These are phyloP conservation scores for Aspergillus tubingensis DNA, from an alignment of 2,329 filamentous ascomycete species.

Conservation along the genomic window DNA sequence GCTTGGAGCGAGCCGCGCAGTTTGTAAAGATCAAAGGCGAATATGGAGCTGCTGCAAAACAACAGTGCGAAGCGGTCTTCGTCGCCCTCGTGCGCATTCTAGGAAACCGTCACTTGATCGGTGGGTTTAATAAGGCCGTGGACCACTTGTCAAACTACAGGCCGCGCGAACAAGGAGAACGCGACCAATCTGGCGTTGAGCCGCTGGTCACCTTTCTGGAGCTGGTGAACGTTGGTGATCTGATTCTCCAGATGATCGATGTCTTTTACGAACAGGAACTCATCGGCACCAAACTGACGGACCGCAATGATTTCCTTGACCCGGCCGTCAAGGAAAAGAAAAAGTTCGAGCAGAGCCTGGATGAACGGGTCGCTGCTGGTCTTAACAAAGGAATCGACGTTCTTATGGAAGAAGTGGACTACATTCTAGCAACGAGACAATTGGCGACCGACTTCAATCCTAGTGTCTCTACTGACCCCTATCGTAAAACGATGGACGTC, in stretches of 20 bases:
- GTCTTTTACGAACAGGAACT: slow-evolving; percentile 98
- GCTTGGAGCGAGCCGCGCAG: slow-evolving; percentile 78
- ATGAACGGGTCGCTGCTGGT: slow-evolving; percentile 92
- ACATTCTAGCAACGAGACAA: slow-evolving; percentile 86
- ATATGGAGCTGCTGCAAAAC: slow-evolving; percentile 76
- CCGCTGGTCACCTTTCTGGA: slow-evolving; percentile 95
- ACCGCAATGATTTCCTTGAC: slow-evolving; percentile 92
- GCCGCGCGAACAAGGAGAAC: slow-evolving; percentile 69
- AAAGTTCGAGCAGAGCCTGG: slow-evolving; percentile 97
- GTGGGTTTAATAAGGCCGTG: slow-evolving; percentile 92
- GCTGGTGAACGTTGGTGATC: slow-evolving; percentile 93
- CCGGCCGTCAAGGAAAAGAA: slow-evolving; percentile 94
- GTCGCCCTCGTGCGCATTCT: slow-evolving; percentile 80
- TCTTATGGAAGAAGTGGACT: slow-evolving; percentile 97
- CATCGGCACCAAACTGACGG: slow-evolving; percentile 75
- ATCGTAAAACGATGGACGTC: slow-evolving; percentile 38
- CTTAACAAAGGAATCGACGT: slow-evolving; percentile 98
- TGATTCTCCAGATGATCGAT: slow-evolving; percentile 98
- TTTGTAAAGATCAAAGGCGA: slow-evolving; percentile 81
- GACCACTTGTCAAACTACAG: slow-evolving; percentile 89
- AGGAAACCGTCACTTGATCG: slow-evolving; percentile 81
- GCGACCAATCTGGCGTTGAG: slow-evolving; percentile 72
- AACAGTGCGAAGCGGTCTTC: slow-evolving; percentile 89
- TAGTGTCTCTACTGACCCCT: slow-evolving; percentile 38
- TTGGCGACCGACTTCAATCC: slow-evolving; percentile 89